Evolutionary conservation across 495 filamentous ascomycete genomes (phyloP).

Genomic region (Daldinia bambusicola): DNA sequence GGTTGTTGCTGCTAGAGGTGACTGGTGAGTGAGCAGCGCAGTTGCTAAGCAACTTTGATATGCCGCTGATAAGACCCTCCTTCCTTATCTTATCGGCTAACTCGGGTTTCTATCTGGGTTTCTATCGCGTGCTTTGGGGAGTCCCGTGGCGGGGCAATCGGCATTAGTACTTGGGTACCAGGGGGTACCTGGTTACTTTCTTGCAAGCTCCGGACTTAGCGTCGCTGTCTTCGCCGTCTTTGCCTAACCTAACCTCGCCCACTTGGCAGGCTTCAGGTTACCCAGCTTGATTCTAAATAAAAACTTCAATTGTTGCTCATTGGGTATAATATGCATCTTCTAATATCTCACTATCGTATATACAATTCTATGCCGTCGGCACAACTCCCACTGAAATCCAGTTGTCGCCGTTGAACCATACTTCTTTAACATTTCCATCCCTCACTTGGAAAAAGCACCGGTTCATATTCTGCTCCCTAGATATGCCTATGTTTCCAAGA

Average conservation of each 20-base stretch:
- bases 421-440: slow-evolving; percentile 25
- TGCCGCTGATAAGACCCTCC: slow-evolving; percentile 4
- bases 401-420: slow-evolving; percentile 31
- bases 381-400: slow-evolving; percentile 32
- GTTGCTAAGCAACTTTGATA: slow-evolving; percentile 27
- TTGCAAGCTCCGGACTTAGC: background rate
- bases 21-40: slow-evolving; percentile 23
- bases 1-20: slow-evolving; percentile 23
- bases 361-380: background rate
- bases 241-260: no score
- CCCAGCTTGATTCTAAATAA: no score
- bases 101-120: slow-evolving; percentile 13
- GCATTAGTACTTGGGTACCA: background rate
- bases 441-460: slow-evolving; percentile 27
- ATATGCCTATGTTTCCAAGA: slow-evolving; percentile 15
- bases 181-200: no score
- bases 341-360: background rate
- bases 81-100: slow-evolving; percentile 43
- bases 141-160: slow-evolving; percentile 1
- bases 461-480: slow-evolving; percentile 36
- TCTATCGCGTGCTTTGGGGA: slow-evolving; percentile 16
- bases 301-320: background rate
- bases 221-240: no score
- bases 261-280: no score
- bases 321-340: slow-evolving; percentile 6